Evolutionary conservation across 306 rosid species (phyloP).

Genomic region (Lathyrus sativus): DNA sequence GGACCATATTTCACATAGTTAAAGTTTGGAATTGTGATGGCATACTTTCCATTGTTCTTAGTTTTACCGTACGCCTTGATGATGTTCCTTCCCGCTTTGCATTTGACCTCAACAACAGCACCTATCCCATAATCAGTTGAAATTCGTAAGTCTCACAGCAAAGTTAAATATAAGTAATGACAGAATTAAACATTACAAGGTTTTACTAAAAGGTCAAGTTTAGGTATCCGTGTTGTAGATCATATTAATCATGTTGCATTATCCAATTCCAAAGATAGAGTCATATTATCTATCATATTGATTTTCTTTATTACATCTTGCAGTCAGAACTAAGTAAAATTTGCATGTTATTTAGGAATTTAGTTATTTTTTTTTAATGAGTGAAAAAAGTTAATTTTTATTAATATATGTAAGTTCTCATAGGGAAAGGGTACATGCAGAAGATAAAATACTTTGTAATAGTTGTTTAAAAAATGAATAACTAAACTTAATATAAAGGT

Average conservation of each 20-base stretch:
- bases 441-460: background rate
- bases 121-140: conserved; percentile 41
- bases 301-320: conserved; percentile 11
- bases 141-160: background rate
- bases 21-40: conserved; percentile 57
- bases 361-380: background rate
- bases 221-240: background rate
- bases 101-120: conserved; percentile 78
- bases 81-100: conserved; percentile 64
- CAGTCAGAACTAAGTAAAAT: background rate
- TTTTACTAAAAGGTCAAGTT: background rate
- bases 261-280: background rate
- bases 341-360: background rate
- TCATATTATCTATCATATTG: background rate
- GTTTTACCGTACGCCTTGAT: conserved; percentile 75
- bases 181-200: background rate
- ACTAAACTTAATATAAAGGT: background rate
- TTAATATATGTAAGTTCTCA: background rate
- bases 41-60: conserved; percentile 78
- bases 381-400: background rate
- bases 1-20: conserved; percentile 66
- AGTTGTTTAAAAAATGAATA: background rate
- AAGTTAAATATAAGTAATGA: conserved; percentile 5
- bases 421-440: background rate
- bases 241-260: background rate